Conservation (phyloP, 495 filamentous ascomycete genomes). For the Letharia lupina region DNA sequence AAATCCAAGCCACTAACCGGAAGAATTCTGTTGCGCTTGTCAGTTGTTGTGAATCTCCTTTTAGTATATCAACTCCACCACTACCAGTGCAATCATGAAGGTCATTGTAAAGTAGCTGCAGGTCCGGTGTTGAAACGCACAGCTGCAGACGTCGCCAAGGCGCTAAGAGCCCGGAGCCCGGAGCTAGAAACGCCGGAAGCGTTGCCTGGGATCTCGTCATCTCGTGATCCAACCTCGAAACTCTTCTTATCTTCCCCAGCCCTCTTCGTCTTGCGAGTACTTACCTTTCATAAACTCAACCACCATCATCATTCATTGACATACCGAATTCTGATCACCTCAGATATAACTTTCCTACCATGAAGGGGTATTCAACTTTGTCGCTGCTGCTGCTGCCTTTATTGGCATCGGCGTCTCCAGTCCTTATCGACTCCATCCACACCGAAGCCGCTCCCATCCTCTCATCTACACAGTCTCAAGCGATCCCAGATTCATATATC, state of each 20-base stretch:
- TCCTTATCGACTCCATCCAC: slow-evolving; percentile 71
- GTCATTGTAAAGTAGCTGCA: neutral
- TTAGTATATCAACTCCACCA: neutral
- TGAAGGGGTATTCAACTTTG: slow-evolving; percentile 66
- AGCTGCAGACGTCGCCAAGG: slow-evolving; percentile 7
- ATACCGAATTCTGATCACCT: slow-evolving; percentile 7
- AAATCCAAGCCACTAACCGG: neutral
- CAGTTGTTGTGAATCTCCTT: neutral
- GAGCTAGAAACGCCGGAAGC: neutral
- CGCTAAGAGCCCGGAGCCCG: neutral
- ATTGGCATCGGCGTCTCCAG: slow-evolving; percentile 65
- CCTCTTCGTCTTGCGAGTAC: slow-evolving; percentile 29
- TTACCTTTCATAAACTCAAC: slow-evolving; percentile 23
- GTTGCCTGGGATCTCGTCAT: slow-evolving; percentile 6
- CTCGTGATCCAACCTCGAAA: slow-evolving; percentile 14
- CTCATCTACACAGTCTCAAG: slow-evolving; percentile 64
- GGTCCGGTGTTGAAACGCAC: neutral
- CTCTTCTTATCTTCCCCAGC: slow-evolving; percentile 38
- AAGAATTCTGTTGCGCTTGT: neutral
- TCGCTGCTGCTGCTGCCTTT: slow-evolving; percentile 54
- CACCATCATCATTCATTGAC: slow-evolving; percentile 15
- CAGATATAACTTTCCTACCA: slow-evolving; percentile 39
- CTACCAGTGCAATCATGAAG: neutral
- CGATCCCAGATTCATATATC: slow-evolving; percentile 89
- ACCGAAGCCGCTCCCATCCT: slow-evolving; percentile 81